Base-by-base conservation (phyloP, 257 asterid genomes). In the Paulownia fortunei region DNA sequence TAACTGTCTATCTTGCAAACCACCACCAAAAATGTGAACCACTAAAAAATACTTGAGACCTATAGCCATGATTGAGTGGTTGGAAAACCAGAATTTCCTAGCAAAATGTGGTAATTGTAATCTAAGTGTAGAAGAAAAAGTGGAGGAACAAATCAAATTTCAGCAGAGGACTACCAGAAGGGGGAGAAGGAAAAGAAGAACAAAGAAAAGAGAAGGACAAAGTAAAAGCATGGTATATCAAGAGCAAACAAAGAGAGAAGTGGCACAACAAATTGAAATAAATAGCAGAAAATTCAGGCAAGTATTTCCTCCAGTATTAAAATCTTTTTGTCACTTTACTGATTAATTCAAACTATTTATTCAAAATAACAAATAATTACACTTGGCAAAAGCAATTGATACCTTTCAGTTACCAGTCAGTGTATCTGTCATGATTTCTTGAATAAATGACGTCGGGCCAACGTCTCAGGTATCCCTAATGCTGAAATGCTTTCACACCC, bases 401-500 rank as follows among this genome's bases (percentile, higher is more conserved):
- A 36, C 39, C 49, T 75, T 58, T 18, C 13, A 79, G 82, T 60
- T 56, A 86, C 90, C 89, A 76, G 87, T 78, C 83, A 83, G 82
- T 80, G 49, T 69, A 64, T 69, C 68, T 13, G 79, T 85, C 83
- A 87, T 15, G 92, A 81, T 76, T 87, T 89, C 79, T 84, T 88
- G 60, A 62, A 79, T 34, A 88, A 83, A 73, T 90, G 93, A 44
- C 80, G 90, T 21, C 74, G 86, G 18, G 88, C 88, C 87, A 90
- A 76, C 86, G 76, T 85, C 82, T 90, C 89, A 6, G 91, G 91
- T 77, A 92, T 82, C 63, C 86, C 89, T 74, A 88, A 78, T 36
- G 89, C 89, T 65, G 94, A 87, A 54, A 90, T 80, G 82, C 89
- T 87, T 81, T 85, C 88, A 81, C 92, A 87, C 16, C 91, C 94